phyloP scores from a whole-genome alignment of 352 stramenopile genomes.

The Phytophthora foliorum region DNA sequence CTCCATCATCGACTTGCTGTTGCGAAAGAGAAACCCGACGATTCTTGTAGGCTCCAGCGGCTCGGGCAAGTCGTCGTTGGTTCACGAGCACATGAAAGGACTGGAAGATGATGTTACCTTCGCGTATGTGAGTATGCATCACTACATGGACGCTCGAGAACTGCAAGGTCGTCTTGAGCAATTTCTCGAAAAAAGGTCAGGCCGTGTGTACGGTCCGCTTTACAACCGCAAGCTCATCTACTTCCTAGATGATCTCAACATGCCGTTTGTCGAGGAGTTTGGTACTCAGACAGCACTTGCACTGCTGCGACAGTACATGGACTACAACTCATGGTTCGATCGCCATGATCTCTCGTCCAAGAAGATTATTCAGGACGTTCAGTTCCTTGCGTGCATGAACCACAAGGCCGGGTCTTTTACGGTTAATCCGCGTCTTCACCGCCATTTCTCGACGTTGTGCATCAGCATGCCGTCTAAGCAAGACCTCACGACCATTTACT shows the following conservation, averaged over 20 bases:
- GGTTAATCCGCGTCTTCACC: constrained; percentile 88
- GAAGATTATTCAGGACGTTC: constrained; percentile 91
- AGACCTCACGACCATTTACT: constrained; percentile 81
- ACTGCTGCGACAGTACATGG: constrained; percentile 92
- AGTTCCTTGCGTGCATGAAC: constrained; percentile 93
- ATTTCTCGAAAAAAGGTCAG: constrained; percentile 88
- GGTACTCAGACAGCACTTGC: constrained; percentile 92
- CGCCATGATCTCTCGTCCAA: constrained; percentile 87
- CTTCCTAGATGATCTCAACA: constrained; percentile 94
- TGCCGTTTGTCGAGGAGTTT: constrained; percentile 89
- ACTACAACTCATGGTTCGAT: constrained; percentile 94
- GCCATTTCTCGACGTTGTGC: constrained; percentile 90
- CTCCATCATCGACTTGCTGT: constrained; percentile 67
- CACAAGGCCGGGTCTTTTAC: constrained; percentile 91
- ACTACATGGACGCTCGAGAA: constrained; percentile 88
- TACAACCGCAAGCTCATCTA: constrained; percentile 87
- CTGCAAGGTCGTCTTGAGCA: constrained; percentile 86
- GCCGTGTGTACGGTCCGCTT: constrained; percentile 85
- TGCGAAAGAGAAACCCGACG: constrained; percentile 56
- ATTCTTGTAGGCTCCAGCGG: constrained; percentile 87
- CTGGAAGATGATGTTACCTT: constrained; percentile 68
- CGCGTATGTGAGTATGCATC: constrained; percentile 82
- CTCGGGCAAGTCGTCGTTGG: constrained; percentile 87
- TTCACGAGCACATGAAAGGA: constrained; percentile 77
- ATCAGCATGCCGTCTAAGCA: constrained; percentile 70